These are phyloP conservation scores for Dactylellina drechsleri DNA, from an alignment of 2,329 filamentous ascomycete species.

Conservation along the genomic window DNA sequence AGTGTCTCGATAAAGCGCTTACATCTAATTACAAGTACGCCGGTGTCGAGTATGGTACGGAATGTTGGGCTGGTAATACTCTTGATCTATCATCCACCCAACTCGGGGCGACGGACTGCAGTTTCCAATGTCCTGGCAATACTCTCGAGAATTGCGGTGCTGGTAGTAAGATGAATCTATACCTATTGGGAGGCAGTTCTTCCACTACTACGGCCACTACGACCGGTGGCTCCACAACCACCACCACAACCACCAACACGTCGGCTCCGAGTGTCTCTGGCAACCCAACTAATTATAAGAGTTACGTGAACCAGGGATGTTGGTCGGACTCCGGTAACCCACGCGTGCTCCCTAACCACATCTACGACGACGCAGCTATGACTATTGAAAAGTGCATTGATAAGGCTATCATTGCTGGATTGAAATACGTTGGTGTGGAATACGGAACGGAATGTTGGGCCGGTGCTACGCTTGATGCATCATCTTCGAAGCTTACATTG, in stretches of 20 bases:
- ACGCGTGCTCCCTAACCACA: constrained; percentile 9
- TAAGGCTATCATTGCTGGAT: constrained; percentile 58
- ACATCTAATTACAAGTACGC: constrained; percentile 58
- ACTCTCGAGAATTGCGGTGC: constrained; percentile 63
- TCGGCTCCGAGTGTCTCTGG: not conserved
- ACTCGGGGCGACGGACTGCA: constrained; percentile 20
- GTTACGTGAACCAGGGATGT: constrained; percentile 39
- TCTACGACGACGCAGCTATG: constrained; percentile 56
- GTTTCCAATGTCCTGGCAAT: constrained; percentile 61
- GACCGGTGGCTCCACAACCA: constrained; percentile 22
- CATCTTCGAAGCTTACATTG: not conserved
- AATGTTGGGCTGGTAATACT: constrained; percentile 52
- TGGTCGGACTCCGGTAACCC: constrained; percentile 13
- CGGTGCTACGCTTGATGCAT: constrained; percentile 6
- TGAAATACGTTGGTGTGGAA: constrained; percentile 62
- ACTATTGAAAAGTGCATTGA: constrained; percentile 60
- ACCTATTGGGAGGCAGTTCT: constrained; percentile 43
- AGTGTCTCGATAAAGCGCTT: constrained; percentile 44
- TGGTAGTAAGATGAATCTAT: constrained; percentile 61
- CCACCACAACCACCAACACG: constrained; percentile 18
- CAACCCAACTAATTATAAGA: constrained; percentile 31
- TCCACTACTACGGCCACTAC: constrained; percentile 54
- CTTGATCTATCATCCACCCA: constrained; percentile 47
- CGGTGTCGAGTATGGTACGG: constrained; percentile 59
- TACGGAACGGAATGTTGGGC: constrained; percentile 56